Conservation (phyloP, 306 rosid genomes). For the Begonia loranthoides region DNA sequence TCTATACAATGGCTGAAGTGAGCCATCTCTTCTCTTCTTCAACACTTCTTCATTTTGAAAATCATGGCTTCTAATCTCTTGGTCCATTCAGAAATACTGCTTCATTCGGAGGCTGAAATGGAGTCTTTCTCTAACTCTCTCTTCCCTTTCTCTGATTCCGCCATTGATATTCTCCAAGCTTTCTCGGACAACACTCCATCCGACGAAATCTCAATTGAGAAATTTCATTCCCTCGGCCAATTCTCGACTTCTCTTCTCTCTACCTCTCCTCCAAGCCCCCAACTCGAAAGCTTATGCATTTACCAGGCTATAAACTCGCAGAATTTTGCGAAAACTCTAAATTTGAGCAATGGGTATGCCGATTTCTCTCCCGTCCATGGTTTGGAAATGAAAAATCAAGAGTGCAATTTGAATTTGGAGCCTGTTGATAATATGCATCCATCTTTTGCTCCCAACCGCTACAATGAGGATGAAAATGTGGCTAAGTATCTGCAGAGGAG, state of each 20-base stretch:
- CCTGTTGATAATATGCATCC: conserved; percentile 8
- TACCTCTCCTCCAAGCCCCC: conserved; percentile 40
- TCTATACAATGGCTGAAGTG: neutral
- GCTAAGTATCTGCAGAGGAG: conserved; percentile 60
- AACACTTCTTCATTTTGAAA: neutral
- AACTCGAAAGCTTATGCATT: conserved; percentile 26
- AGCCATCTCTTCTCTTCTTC: neutral
- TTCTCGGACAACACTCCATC: conserved; percentile 16
- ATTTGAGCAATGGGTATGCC: conserved; percentile 18
- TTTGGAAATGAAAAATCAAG: conserved; percentile 45
- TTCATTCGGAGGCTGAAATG: conserved; percentile 32
- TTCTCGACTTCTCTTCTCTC: conserved; percentile 25
- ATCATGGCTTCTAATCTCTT: conserved; percentile 64
- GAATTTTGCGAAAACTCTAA: conserved; percentile 5
- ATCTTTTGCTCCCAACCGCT: conserved; percentile 33
- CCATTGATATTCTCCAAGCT: conserved; percentile 26
- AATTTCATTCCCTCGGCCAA: conserved; percentile 22
- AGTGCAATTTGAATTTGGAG: conserved; percentile 29
- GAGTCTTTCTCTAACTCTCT: conserved; percentile 25
- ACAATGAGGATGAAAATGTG: conserved; percentile 25
- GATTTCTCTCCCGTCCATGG: conserved; percentile 26
- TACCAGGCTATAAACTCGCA: conserved; percentile 14
- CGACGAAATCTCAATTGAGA: conserved; percentile 15
- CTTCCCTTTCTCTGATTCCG: conserved; percentile 29
- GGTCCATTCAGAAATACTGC: conserved; percentile 17